A percentile compares a stretch with the other conserved stretches of the same genome.
These are phyloP conservation scores for Sporothrix schenckii DNA, from an alignment of 2,329 filamentous ascomycete genomes.

Conservation along the genomic window DNA sequence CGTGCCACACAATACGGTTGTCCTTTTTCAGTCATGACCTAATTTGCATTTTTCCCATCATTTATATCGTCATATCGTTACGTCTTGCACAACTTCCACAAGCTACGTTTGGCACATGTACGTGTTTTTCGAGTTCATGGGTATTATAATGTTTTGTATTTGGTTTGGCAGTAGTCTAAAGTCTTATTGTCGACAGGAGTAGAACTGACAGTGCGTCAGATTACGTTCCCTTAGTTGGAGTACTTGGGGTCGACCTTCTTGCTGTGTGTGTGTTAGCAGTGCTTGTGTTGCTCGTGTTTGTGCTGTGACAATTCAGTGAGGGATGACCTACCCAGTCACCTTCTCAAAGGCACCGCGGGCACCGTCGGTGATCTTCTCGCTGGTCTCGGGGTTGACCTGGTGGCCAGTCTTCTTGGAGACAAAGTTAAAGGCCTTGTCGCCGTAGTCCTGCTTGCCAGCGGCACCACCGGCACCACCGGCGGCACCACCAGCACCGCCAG, in stretches of 20 bases:
- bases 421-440: conserved; percentile 40
- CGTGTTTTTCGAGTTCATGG: no score
- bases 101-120: no score
- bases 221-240: conserved; percentile 36
- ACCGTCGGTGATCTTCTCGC: conserved; percentile 45
- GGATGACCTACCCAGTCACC: conserved; percentile 43
- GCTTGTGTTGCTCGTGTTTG: background rate
- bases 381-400: conserved; percentile 35
- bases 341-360: conserved; percentile 46
- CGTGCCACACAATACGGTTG: background rate
- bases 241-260: conserved; percentile 45
- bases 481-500: conserved; percentile 8
- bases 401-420: conserved; percentile 39
- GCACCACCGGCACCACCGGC: background rate
- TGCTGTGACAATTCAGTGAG: background rate
- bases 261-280: conserved; percentile 35
- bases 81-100: background rate
- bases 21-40: background rate
- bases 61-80: background rate
- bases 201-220: background rate
- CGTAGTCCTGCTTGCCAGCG: conserved; percentile 36
- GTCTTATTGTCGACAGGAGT: no score
- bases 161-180: no score
- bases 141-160: no score
- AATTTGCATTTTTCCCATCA: no score